phyloP scores from a whole-genome alignment of 768 basidiomycete genomes.

The Podaxis carcinomalis region DNA sequence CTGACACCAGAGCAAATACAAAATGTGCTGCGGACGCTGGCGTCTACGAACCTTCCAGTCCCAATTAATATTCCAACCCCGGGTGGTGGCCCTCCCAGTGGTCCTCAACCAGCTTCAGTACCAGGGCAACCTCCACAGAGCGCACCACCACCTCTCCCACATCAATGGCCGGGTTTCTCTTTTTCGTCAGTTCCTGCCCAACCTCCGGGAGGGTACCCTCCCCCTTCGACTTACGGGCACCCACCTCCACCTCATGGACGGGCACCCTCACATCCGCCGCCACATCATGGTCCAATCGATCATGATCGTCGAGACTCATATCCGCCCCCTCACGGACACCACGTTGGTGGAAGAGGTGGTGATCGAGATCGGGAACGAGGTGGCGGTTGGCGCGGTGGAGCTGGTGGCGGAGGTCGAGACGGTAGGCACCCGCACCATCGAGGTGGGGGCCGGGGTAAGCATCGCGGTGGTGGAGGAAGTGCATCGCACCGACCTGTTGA shows the following conservation, averaged over 20 bases:
- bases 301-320: constrained; percentile 21
- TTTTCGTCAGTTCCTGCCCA: constrained; percentile 10
- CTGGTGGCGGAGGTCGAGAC: constrained; percentile 28
- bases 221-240: background rate
- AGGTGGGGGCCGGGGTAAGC: constrained; percentile 13
- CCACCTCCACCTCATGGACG: constrained; percentile 6
- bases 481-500: constrained; percentile 41
- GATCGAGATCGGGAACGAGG: constrained; percentile 28
- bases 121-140: constrained; percentile 16
- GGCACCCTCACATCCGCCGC: constrained; percentile 6
- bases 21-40: constrained; percentile 56
- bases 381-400: constrained; percentile 24
- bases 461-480: constrained; percentile 16
- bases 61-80: constrained; percentile 19
- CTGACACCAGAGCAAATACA: constrained; percentile 78
- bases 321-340: constrained; percentile 31
- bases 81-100: constrained; percentile 12
- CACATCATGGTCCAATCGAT: constrained; percentile 16
- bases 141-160: constrained; percentile 11
- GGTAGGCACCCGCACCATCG: constrained; percentile 19
- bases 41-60: constrained; percentile 26
- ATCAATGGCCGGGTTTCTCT: constrained; percentile 6
- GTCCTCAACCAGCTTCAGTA: constrained; percentile 10
- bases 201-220: constrained; percentile 12
- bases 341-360: constrained; percentile 29